Evolutionary conservation across 805 yeast genomes (phyloP).

Genomic region (Priceomyces haplophilus): DNA sequence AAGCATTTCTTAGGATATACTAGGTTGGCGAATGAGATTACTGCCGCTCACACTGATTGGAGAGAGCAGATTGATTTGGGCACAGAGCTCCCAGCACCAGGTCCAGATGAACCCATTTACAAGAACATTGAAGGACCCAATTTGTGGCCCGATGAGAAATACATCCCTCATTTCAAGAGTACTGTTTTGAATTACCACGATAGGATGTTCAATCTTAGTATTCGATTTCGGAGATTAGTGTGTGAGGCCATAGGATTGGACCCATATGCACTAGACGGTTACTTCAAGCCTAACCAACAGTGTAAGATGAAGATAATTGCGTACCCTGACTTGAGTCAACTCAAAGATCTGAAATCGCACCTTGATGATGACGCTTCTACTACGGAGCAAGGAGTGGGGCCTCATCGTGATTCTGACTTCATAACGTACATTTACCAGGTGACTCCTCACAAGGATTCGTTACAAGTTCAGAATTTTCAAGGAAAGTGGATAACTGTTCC

Average conservation of each 20-base stretch:
- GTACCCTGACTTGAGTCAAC: constrained; percentile 46
- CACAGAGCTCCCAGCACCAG: constrained; percentile 47
- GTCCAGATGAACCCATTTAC: constrained; percentile 38
- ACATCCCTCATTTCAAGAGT: constrained; percentile 43
- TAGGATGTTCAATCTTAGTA: constrained; percentile 45
- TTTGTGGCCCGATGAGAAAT: constrained; percentile 45
- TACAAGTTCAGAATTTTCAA: constrained; percentile 53
- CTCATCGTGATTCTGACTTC: constrained; percentile 66
- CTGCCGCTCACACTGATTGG: constrained; percentile 52
- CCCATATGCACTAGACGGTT: constrained; percentile 42
- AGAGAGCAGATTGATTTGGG: constrained; percentile 64
- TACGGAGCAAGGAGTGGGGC: constrained; percentile 54
- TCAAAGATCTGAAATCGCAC: constrained; percentile 17
- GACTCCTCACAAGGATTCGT: constrained; percentile 43
- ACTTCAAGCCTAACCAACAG: constrained; percentile 51
- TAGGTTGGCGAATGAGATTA: constrained; percentile 54
- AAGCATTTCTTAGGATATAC: constrained; percentile 62
- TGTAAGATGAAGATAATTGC: constrained; percentile 53
- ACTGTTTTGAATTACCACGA: constrained; percentile 41
- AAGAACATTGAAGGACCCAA: constrained; percentile 57
- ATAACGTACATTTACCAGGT: constrained; percentile 61
- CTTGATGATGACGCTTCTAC: constrained; percentile 28
- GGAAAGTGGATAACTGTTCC: constrained; percentile 59
- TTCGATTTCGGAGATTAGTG: constrained; percentile 43
- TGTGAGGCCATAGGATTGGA: constrained; percentile 56